Evolutionary conservation across 352 stramenopile species (phyloP), one percentile per base, ranked within the genome.

Genomic region (Blastocystis hominis): DNA sequence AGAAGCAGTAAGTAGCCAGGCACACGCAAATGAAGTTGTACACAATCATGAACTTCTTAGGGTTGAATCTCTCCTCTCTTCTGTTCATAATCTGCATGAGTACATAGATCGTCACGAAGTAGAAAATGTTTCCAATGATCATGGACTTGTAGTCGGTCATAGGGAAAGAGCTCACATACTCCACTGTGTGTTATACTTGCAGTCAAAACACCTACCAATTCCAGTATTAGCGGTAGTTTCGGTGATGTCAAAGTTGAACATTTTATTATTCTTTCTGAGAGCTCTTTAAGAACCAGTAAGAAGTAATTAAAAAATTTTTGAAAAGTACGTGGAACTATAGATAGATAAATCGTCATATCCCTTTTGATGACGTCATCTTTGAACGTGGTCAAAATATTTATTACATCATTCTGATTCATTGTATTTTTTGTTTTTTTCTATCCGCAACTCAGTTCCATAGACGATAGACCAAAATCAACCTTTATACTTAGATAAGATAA

Each of bases 41-140:
- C 6, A 86, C 17, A 36, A 86, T 40, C 76, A 86, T 86, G 56
- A 86, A 86, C 30, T n/a, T 36, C 59, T 76, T 72, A n/a, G 63
- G 63, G 59, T 86, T 86, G 42, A 76, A 86, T 20, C 76, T 36
- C n/a, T 86, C 75, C 56, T 62, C 50, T 56, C 76, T 24, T 15
- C 77, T 86, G 24, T 86, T 54, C 76, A 86, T 86, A 68, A 75
- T 77, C 13, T 77, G 17, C 59, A 86, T 61, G 34, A 86, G 63
- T 13, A 86, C 6, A 20, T 62, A 59, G 63, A 86, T 72, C 3
- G 56, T 77, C 24, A 40, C 10, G 61, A 86, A 86, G 40, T 86
- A 86, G 53, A 86, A 77, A 17, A 70, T 15, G 56, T 86, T 86
- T 15, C 70, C 70, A 63, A 80, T 80, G 10, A 80, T 30, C 17